Evolutionary conservation across 2,329 filamentous ascomycete species (phyloP), one percentile per base, ranked within the genome.

Genomic region (Clonostachys byssicola): DNA sequence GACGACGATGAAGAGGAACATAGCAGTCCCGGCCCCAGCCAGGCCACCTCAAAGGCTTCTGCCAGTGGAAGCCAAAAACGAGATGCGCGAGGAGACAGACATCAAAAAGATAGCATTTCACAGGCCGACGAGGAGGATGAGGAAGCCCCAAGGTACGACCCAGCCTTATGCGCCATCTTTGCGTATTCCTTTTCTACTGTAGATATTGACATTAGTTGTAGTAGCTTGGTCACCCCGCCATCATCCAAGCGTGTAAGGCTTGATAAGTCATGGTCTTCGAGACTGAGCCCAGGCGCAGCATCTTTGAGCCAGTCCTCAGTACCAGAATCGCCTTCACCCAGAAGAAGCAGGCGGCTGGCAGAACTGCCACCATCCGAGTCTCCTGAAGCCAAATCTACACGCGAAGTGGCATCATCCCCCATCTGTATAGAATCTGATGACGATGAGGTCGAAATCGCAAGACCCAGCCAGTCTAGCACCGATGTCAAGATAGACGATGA

Each of bases 161-260:
- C 23, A 30, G 23, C 23, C 23, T 30, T 30, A 10, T 30, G 23
- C 23, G 23, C 23, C 23, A 30, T 30, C 23, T 30, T 30, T 30
- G 23, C 23, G 8, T 9, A 6, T 30, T 30, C 23, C 23, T 30
- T 30, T 30, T 30, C 23, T 10, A 10, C 23, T 10, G 23, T 30
- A 30, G 23, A 30, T 30, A 30, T 30, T 30, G 12, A 10, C 17
- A 18, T 20, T 23, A 14, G n/a, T 16, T 40, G 13, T 41, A 70
- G 64, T 44, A 59, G 67, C 18, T 53, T 64, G 6, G 61, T 59
- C 13, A 67, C 65, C 20, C 64, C 66, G 30, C 64, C 68, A 6
- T 60, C 67, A 1, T 71, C 68, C 30, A 71, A 71, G 47, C 65
- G 66, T 46, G 64, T 65, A 40, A 62, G 57, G 43, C 40, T 51